Percentiles rank a stretch among this genome's conserved stretches.
Evolutionary conservation across 2,329 filamentous ascomycete genomes (phyloP).

Genomic region (Colletotrichum acutatum): DNA sequence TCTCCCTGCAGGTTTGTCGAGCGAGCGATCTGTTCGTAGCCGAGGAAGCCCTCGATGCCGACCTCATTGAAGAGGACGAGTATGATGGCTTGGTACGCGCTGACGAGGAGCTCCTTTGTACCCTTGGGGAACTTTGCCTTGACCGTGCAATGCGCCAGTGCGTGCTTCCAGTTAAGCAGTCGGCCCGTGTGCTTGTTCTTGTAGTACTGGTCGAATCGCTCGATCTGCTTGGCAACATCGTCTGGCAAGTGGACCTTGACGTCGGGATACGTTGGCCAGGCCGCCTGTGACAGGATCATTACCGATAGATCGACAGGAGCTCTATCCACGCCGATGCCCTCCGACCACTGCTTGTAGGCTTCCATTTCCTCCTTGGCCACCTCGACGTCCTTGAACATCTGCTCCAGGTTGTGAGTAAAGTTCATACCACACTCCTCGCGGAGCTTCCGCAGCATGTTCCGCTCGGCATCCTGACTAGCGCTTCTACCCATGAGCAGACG

Average conservation of each 20-base stretch:
- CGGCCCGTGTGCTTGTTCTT: slow-evolving; percentile 89
- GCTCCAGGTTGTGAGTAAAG: slow-evolving; percentile 97
- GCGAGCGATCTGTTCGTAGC: slow-evolving; percentile 79
- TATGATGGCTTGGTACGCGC: slow-evolving; percentile 91
- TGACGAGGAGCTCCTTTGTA: slow-evolving; percentile 88
- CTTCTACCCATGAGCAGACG: slow-evolving; percentile 91
- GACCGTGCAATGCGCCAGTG: slow-evolving; percentile 89
- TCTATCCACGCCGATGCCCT: slow-evolving; percentile 44
- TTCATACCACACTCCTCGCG: slow-evolving; percentile 92
- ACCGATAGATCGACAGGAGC: slow-evolving; percentile 79
- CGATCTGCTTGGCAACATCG: slow-evolving; percentile 79
- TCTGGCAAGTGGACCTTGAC: slow-evolving; percentile 76
- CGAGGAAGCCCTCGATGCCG: slow-evolving; percentile 69
- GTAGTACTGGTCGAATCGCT: slow-evolving; percentile 88
- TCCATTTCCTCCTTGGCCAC: slow-evolving; percentile 91
- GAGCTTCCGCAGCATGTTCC: slow-evolving; percentile 92
- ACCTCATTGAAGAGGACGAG: slow-evolving; percentile 89
- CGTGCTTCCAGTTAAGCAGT: slow-evolving; percentile 90
- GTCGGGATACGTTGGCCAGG: slow-evolving; percentile 94
- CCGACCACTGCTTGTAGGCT: slow-evolving; percentile 77
- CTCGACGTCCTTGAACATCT: slow-evolving; percentile 99
- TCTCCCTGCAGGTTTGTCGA: slow-evolving; percentile 79
- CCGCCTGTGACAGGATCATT: slow-evolving; percentile 88
- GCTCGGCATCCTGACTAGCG: slow-evolving; percentile 93
- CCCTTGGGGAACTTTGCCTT: slow-evolving; percentile 84